Base-by-base conservation (phyloP, 2,329 filamentous ascomycete species). In the Talaromyces pinophilus region DNA sequence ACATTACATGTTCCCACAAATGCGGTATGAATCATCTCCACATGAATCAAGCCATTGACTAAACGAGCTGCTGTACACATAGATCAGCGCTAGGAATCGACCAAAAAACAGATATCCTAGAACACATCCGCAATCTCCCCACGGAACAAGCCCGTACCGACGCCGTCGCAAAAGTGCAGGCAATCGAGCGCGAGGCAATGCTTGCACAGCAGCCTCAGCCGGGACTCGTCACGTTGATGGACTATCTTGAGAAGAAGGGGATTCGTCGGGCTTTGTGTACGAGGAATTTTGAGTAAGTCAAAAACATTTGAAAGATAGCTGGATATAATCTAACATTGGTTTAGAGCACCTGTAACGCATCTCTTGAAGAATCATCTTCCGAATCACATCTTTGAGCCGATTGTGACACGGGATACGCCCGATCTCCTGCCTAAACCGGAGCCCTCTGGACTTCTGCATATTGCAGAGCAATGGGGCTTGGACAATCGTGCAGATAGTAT, bases 1-100 rank as follows among this genome's bases (percentile, higher is more conserved):
- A 79, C 95, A 91, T 72, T 92, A 97, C 85, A 99, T 98, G 94
- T 98, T 98, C 80, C 78, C 80, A 22, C 86, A 96, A 75, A 98
- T 99, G 94, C 90, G 87, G 78, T 85, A 79, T 66, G 60, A 59
- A 2, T 42, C 44, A 19, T 22, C 28, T 19, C 40, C 19, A 7
- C n/a, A 22, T 8, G 3, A 15, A 35, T 6, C 38, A 3, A 57
- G 13, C 33, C 11, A 4, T 15, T n/a, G 42, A 55, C 54, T 67
- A n/a, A 54, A 63, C 6, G 1, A 33, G 15, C 3, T 19, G 13
- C 30, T 38, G 3, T 13, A 55, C 11, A 6, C 52, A 2, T 62
- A 81, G 79, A 70, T 75, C 81, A 15, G 89, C 87, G 7, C 86
- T 98, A 17, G 84, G 82, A 60, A 97, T 98, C 71, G 77, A 87